Evolutionary conservation across 306 rosid genomes (phyloP).

Genomic region (Inga laurina): DNA sequence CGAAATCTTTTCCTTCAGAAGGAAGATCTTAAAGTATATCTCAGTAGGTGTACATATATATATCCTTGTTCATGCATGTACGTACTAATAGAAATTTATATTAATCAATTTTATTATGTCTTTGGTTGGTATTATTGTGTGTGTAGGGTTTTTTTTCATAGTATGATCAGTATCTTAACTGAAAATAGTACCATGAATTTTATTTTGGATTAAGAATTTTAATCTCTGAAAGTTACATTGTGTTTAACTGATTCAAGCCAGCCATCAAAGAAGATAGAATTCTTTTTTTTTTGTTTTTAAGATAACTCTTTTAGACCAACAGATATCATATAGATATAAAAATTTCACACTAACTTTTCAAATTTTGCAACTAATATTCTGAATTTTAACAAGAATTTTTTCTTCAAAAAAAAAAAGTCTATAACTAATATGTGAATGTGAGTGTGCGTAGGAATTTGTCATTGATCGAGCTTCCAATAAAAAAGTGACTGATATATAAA

Average conservation of each 20-base stretch:
- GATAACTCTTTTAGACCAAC: not conserved
- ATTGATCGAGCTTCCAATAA: not conserved
- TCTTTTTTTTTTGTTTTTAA: not conserved
- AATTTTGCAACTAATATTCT: not conserved
- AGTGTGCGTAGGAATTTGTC: not conserved
- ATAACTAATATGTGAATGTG: not conserved
- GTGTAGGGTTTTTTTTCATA: not conserved
- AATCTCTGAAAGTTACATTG: not conserved
- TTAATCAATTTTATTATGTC: not conserved
- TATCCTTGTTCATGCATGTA: not conserved
- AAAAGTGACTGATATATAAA: no score
- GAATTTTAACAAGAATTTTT: not conserved
- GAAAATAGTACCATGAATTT: not conserved
- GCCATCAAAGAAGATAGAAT: not conserved
- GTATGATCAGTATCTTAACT: not conserved
- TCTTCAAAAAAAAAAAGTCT: not conserved
- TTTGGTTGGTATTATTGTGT: not conserved
- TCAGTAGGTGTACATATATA: not conserved
- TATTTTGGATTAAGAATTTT: not conserved
- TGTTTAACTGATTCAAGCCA: not conserved
- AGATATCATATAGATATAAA: not conserved
- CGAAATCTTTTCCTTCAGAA: not conserved
- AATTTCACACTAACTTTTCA: not conserved
- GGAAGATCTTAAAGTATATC: slow-evolving; percentile 12
- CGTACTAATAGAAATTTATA: not conserved